A percentile compares a stretch with the other conserved stretches of the same genome.
phyloP scores from a whole-genome alignment of 768 basidiomycete genomes.

The Dacryopinax spathularia region DNA sequence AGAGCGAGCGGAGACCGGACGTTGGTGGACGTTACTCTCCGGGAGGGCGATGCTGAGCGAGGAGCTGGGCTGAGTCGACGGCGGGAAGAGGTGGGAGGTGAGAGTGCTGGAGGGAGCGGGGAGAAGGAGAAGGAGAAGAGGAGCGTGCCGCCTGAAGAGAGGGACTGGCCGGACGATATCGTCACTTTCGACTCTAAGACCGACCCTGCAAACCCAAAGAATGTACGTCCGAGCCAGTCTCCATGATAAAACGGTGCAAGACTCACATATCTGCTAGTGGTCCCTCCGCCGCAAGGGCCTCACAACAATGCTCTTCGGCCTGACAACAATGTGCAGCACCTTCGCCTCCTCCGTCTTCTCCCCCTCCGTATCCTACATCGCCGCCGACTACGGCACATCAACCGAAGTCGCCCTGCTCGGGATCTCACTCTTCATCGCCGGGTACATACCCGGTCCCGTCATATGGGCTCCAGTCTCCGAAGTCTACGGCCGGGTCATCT shows the following conservation, averaged over 20 bases:
- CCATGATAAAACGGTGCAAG: conserved; percentile 9
- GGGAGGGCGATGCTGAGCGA: neutral
- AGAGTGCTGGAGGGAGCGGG: neutral
- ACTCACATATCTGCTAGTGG: conserved; percentile 4
- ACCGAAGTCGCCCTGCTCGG: conserved; percentile 22
- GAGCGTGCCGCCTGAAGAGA: conserved; percentile 1
- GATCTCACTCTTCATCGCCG: conserved; percentile 10
- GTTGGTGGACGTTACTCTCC: neutral
- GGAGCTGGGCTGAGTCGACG: neutral
- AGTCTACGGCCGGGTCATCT: conserved; percentile 20
- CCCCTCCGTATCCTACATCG: conserved; percentile 16
- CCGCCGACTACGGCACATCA: conserved; percentile 18
- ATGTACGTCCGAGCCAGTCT: conserved; percentile 5
- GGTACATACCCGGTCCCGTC: conserved; percentile 16
- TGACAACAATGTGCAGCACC: conserved; percentile 22
- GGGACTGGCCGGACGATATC: conserved; percentile 16
- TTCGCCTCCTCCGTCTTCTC: conserved; percentile 23
- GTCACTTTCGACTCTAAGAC: conserved; percentile 16
- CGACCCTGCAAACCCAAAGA: conserved; percentile 22
- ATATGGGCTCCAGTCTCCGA: conserved; percentile 21
- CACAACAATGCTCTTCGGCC: conserved; percentile 19
- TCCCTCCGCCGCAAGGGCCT: conserved; percentile 13
- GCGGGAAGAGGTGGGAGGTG: neutral
- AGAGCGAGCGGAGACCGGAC: neutral
- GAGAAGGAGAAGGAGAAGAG: neutral